Base-by-base conservation (phyloP, 2,329 filamentous ascomycete species). In the Boeremia exigua region DNA sequence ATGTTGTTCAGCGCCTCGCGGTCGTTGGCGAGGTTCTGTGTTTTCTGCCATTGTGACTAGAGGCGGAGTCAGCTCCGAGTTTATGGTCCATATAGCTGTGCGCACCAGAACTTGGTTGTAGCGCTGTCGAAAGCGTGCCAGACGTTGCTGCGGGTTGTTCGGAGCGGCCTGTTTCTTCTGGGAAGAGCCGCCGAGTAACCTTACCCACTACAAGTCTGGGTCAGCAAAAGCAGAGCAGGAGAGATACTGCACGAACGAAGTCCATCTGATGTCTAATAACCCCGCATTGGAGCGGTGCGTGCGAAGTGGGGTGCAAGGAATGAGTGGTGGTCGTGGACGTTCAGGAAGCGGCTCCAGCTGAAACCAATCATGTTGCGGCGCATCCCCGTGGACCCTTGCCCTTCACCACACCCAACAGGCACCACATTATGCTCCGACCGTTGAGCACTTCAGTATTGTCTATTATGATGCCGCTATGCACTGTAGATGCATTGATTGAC, bases 1-100 rank as follows among this genome's bases (percentile, higher is more conserved):
- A 86, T 82, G 71, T 72, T 75, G 14, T 75, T 76, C 40, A 82
- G 72, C 23, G 83, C 79, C 39, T 81, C 78, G 42, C 79, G 78
- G 61, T 87, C 84, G 60, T 75, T 78, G 49, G 79, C 73, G 14
- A 82, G 75, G 44, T 81, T 76, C 47, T 81, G 79, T 32, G 80
- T 79, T 51, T 81, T 82, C 57, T 85, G 84, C 82, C 84, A 88
- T 78, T 84, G 81, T 77, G 86, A 83, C 81, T 86, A 63, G 28
- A 36, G 2, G 10, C 6, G 5, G 8, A 15, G 48, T 74, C 42
- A 73, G 66, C 19, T 28, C 2, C 4, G 4, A 17, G 32, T 11
- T 19, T 12, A 2, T 19, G 2, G 5, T 11, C 17, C n/a, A 12
- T 23, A 11, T 37, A 17, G 5, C 37, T 11, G 30, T 36, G 33